A percentile compares a stretch with the other conserved stretches of the same genome.
These are phyloP conservation scores for Aspergillus sp. DNA, from an alignment of 2,329 filamentous ascomycete species.

Conservation along the genomic window DNA sequence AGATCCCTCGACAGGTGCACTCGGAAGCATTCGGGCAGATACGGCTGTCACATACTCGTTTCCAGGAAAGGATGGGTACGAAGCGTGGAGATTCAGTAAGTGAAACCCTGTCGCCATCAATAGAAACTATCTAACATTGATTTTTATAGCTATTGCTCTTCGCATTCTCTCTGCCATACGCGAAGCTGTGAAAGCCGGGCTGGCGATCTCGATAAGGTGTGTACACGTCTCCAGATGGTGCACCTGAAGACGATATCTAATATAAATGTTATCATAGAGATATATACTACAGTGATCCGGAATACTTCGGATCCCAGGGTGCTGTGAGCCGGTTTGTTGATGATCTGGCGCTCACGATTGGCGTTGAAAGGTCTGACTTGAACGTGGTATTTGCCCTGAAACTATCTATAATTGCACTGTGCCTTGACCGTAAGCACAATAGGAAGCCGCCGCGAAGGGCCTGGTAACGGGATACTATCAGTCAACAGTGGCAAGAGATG, in stretches of 20 bases:
- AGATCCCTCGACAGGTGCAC: slow-evolving; percentile 27
- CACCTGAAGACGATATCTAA: not conserved
- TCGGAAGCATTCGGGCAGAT: slow-evolving; percentile 25
- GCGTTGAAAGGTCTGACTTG: slow-evolving; percentile 53
- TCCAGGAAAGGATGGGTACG: slow-evolving; percentile 55
- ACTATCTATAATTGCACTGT: not conserved
- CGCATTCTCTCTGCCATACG: slow-evolving; percentile 58
- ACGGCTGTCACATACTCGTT: slow-evolving; percentile 46
- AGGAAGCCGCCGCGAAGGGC: slow-evolving; percentile 48
- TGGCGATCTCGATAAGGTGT: slow-evolving; percentile 59
- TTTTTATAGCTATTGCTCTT: slow-evolving; percentile 50
- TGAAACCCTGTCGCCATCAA: not conserved
- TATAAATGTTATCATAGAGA: slow-evolving; percentile 46
- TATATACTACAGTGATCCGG: slow-evolving; percentile 63
- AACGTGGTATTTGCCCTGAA: slow-evolving; percentile 53
- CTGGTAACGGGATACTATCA: slow-evolving; percentile 38
- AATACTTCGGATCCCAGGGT: slow-evolving; percentile 57
- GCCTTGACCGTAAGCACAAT: not conserved
- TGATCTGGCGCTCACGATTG: slow-evolving; percentile 61
- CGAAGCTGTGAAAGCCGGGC: slow-evolving; percentile 48
- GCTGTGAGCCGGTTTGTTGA: slow-evolving; percentile 61
- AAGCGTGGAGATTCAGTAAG: slow-evolving; percentile 55
- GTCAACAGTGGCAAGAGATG: slow-evolving; percentile 22
- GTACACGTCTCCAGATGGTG: not conserved
- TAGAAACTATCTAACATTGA: not conserved